A percentile compares a stretch with the other conserved stretches of the same genome.
Conservation (phyloP, 108 stramenopile genomes). For the Schizochytrium sp. region DNA sequence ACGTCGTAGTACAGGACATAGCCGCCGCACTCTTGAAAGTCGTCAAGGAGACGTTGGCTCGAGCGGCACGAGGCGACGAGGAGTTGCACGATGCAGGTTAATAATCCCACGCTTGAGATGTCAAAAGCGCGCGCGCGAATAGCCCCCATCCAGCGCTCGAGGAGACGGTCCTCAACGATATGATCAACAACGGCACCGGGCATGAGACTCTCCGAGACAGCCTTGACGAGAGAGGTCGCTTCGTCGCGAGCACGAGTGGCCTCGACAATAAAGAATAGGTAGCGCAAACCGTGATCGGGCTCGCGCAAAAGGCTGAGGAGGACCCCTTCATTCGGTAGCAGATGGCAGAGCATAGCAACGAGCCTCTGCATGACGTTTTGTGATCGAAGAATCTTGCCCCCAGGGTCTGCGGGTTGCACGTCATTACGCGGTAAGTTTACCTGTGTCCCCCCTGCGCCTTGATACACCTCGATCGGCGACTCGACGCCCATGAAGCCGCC, state of each 20-base stretch:
- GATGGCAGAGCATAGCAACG: not conserved
- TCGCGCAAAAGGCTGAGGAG: not conserved
- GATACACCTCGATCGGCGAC: not conserved
- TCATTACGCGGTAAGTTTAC: not conserved
- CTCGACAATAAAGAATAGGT: not conserved
- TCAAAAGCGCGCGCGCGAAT: not conserved
- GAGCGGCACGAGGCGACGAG: slow-evolving; percentile 1
- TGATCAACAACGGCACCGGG: not conserved
- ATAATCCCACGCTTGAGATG: not conserved
- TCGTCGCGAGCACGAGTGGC: not conserved
- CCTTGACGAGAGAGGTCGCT: not conserved
- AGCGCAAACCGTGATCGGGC: not conserved
- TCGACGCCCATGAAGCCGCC: not conserved
- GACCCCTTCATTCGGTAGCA: not conserved
- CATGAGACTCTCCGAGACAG: not conserved
- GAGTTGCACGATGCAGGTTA: not conserved
- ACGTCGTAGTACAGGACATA: not conserved
- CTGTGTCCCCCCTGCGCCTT: not conserved
- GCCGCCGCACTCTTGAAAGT: not conserved
- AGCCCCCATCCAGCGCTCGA: not conserved
- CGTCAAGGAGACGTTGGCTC: not conserved
- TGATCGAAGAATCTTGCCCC: not conserved
- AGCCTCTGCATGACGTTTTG: not conserved
- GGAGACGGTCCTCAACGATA: not conserved
- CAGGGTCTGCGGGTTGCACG: not conserved